Evolutionary conservation across 768 basidiomycete genomes (phyloP), one percentile per base, ranked within the genome.

Genomic region (Naganishia onofrii): DNA sequence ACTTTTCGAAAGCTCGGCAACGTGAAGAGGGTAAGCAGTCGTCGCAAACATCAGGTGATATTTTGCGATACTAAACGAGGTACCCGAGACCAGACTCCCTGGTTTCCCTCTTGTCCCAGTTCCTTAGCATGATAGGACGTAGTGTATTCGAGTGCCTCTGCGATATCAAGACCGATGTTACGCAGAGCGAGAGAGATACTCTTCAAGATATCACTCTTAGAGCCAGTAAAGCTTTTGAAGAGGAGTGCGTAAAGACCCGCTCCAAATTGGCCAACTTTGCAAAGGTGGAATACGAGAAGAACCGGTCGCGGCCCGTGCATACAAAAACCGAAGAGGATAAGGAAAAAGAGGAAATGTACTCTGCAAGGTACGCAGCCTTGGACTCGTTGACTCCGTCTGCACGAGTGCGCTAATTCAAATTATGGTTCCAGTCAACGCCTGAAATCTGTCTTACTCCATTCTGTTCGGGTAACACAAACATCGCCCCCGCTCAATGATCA

Each of bases 41-140:
- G 23, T 58, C 34, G 4, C 3, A 21, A 23, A 31, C 17, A 38
- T 5, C n/a, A 7, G 7, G 48, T n/a, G 21, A 17, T 32, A 3
- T 36, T 1, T 23, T 7, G 17, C 21, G n/a, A 2, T 13, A n/a
- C 60, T 63, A 42, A 63, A 17, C 21, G n/a, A 13, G 36, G 4
- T 63, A n/a, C 23, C 26, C 15, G 3, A 23, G 23, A 8, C 19
- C 38, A 63, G 60, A 63, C 6, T 63, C 60, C 36, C 60, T 63
- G 12, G 19, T 12, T 28, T 42, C 36, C 13, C 60, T 63, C 13
- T 44, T 63, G 60, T 63, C 60, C 8, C 60, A 44, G 28, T 63
- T 63, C 42, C 60, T 63, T 12, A 34, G 38, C 42, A 63, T 63
- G 60, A 42, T 63, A 4, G 38, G 38, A 38, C 38, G 60, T 34